A percentile compares a stretch with the other conserved stretches of the same genome.
Conservation (phyloP, 192 early-diverging fungal species). For the Coemansia sp. region DNA sequence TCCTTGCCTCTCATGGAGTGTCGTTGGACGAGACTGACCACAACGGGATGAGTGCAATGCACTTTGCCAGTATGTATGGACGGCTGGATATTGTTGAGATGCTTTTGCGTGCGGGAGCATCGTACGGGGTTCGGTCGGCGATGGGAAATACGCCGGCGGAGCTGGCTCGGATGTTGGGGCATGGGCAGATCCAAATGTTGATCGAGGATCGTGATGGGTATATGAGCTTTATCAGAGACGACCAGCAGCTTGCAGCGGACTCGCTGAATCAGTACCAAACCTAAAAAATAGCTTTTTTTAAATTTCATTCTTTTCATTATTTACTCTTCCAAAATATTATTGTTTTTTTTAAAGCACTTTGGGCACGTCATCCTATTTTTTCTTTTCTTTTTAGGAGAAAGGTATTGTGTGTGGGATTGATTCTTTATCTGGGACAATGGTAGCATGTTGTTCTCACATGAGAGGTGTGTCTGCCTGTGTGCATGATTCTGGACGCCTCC, state of each 20-base stretch:
- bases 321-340: not conserved
- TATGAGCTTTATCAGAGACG: constrained; percentile 44
- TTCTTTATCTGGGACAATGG: too few relatives aligned
- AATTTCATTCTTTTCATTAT: not conserved
- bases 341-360: not conserved
- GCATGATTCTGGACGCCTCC: not conserved
- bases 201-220: constrained; percentile 46
- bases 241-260: constrained; percentile 19
- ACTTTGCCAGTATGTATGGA: constrained; percentile 63
- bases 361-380: too few relatives aligned
- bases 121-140: constrained; percentile 7
- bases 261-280: not conserved
- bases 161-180: constrained; percentile 18
- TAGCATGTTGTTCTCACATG: too few relatives aligned
- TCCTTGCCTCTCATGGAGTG: constrained; percentile 48
- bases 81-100: constrained; percentile 51
- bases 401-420: too few relatives aligned
- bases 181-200: constrained; percentile 11
- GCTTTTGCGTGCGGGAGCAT: constrained; percentile 60
- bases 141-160: constrained; percentile 29
- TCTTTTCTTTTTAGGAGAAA: too few relatives aligned
- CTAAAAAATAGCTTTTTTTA: not conserved
- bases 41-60: constrained; percentile 68
- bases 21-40: constrained; percentile 57
- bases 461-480: too few relatives aligned